Conservation (phyloP, 306 rosid species). For the Neltuma alba region DNA sequence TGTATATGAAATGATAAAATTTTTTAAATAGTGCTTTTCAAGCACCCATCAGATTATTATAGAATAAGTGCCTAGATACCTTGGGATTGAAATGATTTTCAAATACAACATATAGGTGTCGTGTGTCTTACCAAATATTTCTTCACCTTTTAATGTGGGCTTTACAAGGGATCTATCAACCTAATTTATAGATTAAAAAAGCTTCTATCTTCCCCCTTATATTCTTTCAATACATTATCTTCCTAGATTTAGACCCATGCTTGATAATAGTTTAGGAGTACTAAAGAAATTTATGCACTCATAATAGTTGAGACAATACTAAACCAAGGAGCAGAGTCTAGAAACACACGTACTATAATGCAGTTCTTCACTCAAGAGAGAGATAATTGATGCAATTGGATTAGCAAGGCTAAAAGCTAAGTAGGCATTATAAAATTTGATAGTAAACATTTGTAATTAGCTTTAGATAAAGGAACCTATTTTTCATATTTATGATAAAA, state of each 20-base stretch:
- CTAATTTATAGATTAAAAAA: neutral
- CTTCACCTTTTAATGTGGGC: too few species aligned
- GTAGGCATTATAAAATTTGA: neutral
- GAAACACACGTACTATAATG: neutral
- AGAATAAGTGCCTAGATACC: too few species aligned
- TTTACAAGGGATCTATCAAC: neutral
- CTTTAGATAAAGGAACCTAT: constrained; percentile 57
- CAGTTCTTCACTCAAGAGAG: neutral
- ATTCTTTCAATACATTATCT: neutral
- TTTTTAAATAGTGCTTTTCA: too few species aligned
- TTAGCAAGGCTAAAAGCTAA: neutral
- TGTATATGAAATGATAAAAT: too few species aligned
- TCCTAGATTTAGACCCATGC: neutral
- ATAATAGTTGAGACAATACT: too few species aligned
- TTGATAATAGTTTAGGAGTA: too few species aligned
- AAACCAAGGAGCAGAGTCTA: constrained; percentile 2
- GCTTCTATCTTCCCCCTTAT: neutral
- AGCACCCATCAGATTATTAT: too few species aligned
- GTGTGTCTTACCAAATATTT: too few species aligned
- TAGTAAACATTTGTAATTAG: constrained; percentile 38
- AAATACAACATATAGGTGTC: too few species aligned
- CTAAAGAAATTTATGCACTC: too few species aligned
- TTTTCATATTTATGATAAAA: constrained; percentile 65
- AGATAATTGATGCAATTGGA: constrained; percentile 2
- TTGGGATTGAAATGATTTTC: too few species aligned